Percentiles rank a stretch among this genome's conserved stretches.
Evolutionary conservation across 495 filamentous ascomycete genomes (phyloP).

Genomic region (Aspergillus sclerotiicarbonarius): DNA sequence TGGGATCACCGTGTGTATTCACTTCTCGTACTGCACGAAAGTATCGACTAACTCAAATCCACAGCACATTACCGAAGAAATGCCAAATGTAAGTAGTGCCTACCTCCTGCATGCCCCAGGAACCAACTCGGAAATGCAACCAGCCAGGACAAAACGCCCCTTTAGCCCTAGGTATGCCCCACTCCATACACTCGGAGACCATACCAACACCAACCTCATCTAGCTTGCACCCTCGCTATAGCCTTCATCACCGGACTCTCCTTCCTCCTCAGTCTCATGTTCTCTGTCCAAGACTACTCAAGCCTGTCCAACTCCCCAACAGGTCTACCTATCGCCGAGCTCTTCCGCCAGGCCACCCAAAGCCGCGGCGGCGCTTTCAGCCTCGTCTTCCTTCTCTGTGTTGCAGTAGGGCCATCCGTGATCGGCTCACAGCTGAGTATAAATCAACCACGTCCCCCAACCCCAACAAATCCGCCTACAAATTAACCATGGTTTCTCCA

Average conservation of each 20-base stretch:
- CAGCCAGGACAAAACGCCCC: constrained; percentile 34
- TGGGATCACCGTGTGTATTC: constrained; percentile 36
- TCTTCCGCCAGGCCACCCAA: constrained; percentile 72
- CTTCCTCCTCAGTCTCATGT: constrained; percentile 46
- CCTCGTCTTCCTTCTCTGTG: constrained; percentile 60
- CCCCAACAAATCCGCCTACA: neutral
- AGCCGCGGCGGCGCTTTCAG: constrained; percentile 54
- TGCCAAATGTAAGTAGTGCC: constrained; percentile 60
- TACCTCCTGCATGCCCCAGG: neutral
- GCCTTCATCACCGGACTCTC: constrained; percentile 44
- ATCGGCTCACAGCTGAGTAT: constrained; percentile 54
- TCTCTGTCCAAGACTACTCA: constrained; percentile 44
- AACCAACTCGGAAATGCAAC: neutral
- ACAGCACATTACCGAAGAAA: constrained; percentile 75
- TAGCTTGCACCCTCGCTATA: constrained; percentile 42
- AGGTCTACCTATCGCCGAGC: constrained; percentile 67
- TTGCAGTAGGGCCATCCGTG: constrained; percentile 41
- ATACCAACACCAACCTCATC: neutral
- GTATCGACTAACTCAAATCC: neutral
- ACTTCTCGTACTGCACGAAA: constrained; percentile 15
- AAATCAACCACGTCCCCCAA: neutral
- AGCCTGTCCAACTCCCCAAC: constrained; percentile 35
- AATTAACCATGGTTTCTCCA: constrained; percentile 35
- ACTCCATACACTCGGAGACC: neutral
- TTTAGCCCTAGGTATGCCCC: constrained; percentile 27